These are phyloP conservation scores for Paspalum notatum DNA, from an alignment of 176 grass and related monocot species.

Conservation along the genomic window DNA sequence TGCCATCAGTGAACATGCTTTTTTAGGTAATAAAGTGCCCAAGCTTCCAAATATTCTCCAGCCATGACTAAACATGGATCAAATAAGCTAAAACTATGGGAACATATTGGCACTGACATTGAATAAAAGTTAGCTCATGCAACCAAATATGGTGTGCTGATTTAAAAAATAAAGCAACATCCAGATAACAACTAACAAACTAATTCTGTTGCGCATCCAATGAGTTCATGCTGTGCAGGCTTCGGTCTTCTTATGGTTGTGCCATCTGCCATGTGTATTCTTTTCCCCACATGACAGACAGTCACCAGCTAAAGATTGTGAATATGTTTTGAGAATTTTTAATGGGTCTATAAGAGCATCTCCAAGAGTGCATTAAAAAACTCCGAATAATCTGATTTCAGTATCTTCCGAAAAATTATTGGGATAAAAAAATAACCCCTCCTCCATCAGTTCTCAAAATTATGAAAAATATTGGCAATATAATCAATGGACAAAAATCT, in stretches of 20 bases:
- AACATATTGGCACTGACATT: conserved; percentile 4
- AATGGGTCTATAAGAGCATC: not conserved
- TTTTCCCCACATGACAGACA: not conserved
- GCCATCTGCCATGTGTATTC: too few relatives aligned
- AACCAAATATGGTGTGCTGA: not conserved
- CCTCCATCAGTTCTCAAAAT: too few relatives aligned
- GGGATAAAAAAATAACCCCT: too few relatives aligned
- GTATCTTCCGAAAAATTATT: too few relatives aligned
- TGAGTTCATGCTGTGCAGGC: too few relatives aligned
- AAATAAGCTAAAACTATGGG: conserved; percentile 17
- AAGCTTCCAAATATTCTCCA: conserved; percentile 15
- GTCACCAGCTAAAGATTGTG: conserved; percentile 3
- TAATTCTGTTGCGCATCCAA: too few relatives aligned
- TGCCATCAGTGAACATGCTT: not conserved
- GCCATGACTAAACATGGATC: conserved; percentile 3
- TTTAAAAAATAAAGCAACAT: not conserved
- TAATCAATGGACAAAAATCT: too few relatives aligned
- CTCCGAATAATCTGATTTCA: too few relatives aligned
- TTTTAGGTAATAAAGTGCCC: conserved; percentile 22
- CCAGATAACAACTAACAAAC: too few relatives aligned
- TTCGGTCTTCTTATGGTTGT: too few relatives aligned
- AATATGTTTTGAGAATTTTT: not conserved
- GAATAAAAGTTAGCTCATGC: conserved; percentile 15
- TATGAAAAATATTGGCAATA: too few relatives aligned
- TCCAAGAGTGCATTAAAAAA: too few relatives aligned